Conservation (phyloP, 148 eudicot genomes). For the Silene conica region DNA sequence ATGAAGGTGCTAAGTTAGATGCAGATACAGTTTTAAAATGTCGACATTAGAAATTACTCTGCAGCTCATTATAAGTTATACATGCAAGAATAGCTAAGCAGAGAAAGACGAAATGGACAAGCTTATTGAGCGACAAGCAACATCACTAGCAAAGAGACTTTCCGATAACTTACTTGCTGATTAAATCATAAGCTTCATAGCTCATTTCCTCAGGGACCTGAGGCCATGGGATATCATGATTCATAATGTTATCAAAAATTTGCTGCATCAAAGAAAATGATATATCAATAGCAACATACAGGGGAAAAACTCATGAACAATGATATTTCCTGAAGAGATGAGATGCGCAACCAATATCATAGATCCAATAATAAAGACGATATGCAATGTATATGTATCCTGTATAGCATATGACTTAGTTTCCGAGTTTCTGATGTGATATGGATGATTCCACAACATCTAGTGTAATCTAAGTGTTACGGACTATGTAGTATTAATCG, state of each 20-base stretch:
- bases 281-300: background rate
- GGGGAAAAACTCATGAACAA: slow-evolving; percentile 11
- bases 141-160: background rate
- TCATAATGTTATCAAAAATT: slow-evolving; percentile 93
- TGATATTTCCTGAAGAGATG: background rate
- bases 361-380: background rate
- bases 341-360: background rate
- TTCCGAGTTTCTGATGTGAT: background rate
- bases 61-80: background rate
- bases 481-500: background rate
- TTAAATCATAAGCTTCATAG: slow-evolving; percentile 73
- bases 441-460: no score
- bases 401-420: background rate
- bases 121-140: background rate
- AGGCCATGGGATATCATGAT: slow-evolving; percentile 96
- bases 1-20: background rate
- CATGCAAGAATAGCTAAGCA: background rate
- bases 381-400: background rate
- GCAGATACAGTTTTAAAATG: background rate
- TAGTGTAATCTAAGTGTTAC: background rate
- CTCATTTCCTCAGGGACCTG: slow-evolving; percentile 86
- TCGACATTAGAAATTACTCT: background rate
- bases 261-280: slow-evolving; percentile 49
- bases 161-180: slow-evolving; percentile 65
- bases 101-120: background rate